Base-by-base conservation (phyloP, 2,329 filamentous ascomycete genomes). In the Spiromastix sp. region DNA sequence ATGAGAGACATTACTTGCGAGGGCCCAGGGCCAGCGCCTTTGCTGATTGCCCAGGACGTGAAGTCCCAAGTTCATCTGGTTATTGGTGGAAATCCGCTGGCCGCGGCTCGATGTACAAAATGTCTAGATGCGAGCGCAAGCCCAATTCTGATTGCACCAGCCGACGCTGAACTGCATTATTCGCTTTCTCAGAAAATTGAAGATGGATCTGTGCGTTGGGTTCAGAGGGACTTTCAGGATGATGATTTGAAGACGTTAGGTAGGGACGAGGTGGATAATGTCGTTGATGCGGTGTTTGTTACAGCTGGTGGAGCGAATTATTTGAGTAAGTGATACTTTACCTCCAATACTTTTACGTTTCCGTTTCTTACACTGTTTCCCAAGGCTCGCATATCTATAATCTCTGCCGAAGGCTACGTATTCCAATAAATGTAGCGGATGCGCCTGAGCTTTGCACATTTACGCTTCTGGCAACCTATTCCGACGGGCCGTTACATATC, bases 241-340 rank as follows among this genome's bases (percentile, higher is more conserved):
- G 61, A 64, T 0, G 81, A 95, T 54, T 59, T 95, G 35, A 77
- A 77, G 26, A 76, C 68, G 1, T 64, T 94, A 2, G 91, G 91
- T n/a, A 72, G 91, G 34, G 70, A 76, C 26, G 85, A 93, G 39
- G 79, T 94, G 7, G 78, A 74, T 42, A 54, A 64, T 36, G 75
- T 93, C 4, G 89, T 94, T 11, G 91, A 98, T 57, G 82, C 83
- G 37, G 91, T 98, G 25, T 96, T 96, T 58, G 78, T 96, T 24
- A 94, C 86, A 1, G 51, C 66, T 16, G 68, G 67, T 25, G 62
- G 63, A 24, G 68, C 61, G 42, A 60, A 68, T 56, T 63, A 46
- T 48, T 54, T 66, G 46, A 57, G 67, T 78, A 51, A 49, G 64
- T 44, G 27, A 52, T 28, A 20, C 12, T 13, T 34, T 9, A 4